Evolutionary conservation across 345 rosid species (phyloP), one percentile per base, ranked within the genome.

Genomic region (Populus ilicifolia): DNA sequence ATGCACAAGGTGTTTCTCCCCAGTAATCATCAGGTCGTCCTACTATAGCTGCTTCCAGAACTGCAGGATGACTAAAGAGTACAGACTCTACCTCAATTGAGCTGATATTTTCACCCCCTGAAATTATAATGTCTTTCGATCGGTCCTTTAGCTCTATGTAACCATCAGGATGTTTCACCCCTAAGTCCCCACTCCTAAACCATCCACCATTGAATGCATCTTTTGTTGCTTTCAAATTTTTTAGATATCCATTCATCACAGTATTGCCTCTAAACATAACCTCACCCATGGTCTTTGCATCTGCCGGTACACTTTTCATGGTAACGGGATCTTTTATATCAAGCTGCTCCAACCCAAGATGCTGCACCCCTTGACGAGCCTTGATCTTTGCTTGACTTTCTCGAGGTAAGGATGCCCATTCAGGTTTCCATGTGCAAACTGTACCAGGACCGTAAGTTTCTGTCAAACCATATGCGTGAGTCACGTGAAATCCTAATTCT

Each of bases 101-200:
- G 80, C 88, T 85, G 13, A 85, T 83, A 27, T 85, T 85, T 83
- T 85, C 88, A 2, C 87, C 87, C 17, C 87, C 87, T 5, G 87
- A 85, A 17, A 85, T 85, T 72, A 85, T 85, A 52, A 85, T 78
- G 74, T 85, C 88, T 82, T 83, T 85, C 2, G 88, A 83, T 8
- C 85, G 72, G 67, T 85, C 88, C 82, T 78, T 85, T 8, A 85
- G 56, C 77, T 80, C 84, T 56, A 85, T 85, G 72, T 85, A 85
- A 2, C 88, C 88, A 46, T 85, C 88, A 25, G 84, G 74, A 67
- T 85, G 85, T 72, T 66, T 83, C 36, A 85, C 85, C 38, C 80
- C 88, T 77, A 85, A 80, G 67, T 85, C 88, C 29, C 88, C 88
- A 70, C 80, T 82, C 74, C 85, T 75, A 38, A 85, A 75, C 88